Base-by-base conservation (phyloP, 2,329 filamentous ascomycete species). In the Mariannaea sp. region DNA sequence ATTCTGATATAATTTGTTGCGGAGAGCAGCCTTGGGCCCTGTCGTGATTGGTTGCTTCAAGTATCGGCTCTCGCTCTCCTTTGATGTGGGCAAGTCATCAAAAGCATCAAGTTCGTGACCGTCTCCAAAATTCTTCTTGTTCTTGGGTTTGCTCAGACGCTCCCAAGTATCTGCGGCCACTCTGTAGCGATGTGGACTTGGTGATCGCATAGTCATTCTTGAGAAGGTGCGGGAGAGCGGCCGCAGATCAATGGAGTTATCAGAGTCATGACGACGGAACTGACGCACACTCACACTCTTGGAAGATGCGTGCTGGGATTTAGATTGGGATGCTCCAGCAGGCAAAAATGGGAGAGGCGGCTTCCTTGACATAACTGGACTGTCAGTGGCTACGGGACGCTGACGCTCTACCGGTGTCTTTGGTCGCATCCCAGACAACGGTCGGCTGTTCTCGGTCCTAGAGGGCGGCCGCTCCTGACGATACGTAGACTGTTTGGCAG, bases 61-160 rank as follows among this genome's bases (percentile, higher is more conserved):
- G 67, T 85, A 99, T 64, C 85, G 89, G 57, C 86, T 91, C 73
- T 99, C 94, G 12, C 85, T 82, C 55, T 88, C 84, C 10, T 82
- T 85, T 13, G 92, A 97, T 0, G 92, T 97, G 1, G 93, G 93
- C 50, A 99, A 77, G 72, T 99, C 94, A 69, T 99, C 94, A 69
- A 99, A 97, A 2, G 83, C 86, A 62, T 97, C 93, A 27, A 99
- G 80, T 72, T 99, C 94, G 55, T 88, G 89, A 13, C 94, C 94
- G 70, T 97, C 91, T 10, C 94, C 94, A 74, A 95, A 99, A 80
- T 73, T 68, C 57, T 71, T 73, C 60, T 73, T 73, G 44, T 71
- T 71, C 63, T 71, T 73, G 3, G 91, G 91, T 69, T 87, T 89
- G 58, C 83, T 92, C 54, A 96, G 75, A 40, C 88, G 86, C 60